phyloP scores from a whole-genome alignment of 106 monocot species.

The Allium cepa region DNA sequence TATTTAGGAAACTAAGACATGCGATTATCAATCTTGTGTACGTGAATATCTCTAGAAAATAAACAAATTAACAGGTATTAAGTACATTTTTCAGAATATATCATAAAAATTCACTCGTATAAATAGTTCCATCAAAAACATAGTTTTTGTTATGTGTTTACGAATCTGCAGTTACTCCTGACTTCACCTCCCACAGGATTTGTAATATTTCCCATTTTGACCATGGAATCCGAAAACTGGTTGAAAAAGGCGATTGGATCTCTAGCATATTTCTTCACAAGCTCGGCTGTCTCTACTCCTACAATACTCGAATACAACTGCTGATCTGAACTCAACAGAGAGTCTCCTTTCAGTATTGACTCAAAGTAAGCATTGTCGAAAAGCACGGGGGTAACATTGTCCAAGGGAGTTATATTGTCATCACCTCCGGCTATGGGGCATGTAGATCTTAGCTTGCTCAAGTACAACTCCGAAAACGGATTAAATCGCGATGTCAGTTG shows the following conservation, averaged over 20 bases:
- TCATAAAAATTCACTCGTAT: not conserved
- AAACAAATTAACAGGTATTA: too few relatives aligned
- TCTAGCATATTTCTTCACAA: constrained; percentile 50
- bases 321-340: constrained; percentile 83
- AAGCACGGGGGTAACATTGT: constrained; percentile 40
- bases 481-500: constrained; percentile 16
- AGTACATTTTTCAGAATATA: too few relatives aligned
- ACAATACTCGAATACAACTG: constrained; percentile 57
- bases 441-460: constrained; percentile 26
- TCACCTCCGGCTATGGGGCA: constrained; percentile 44
- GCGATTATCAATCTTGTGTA: too few relatives aligned
- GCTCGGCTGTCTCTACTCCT: constrained; percentile 34
- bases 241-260: constrained; percentile 53
- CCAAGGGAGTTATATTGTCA: constrained; percentile 46
- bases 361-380: constrained; percentile 75
- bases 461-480: constrained; percentile 21
- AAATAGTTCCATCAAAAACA: not conserved
- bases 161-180: constrained; percentile 69
- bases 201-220: constrained; percentile 94
- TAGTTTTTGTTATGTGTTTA: constrained; percentile 36
- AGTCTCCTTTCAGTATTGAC: constrained; percentile 44
- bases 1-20: too few relatives aligned
- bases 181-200: constrained; percentile 83
- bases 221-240: constrained; percentile 87
- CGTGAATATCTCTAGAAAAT: too few relatives aligned